These are phyloP conservation scores for Solanum clarkiae DNA, from an alignment of 257 asterid genomes.

Conservation along the genomic window DNA sequence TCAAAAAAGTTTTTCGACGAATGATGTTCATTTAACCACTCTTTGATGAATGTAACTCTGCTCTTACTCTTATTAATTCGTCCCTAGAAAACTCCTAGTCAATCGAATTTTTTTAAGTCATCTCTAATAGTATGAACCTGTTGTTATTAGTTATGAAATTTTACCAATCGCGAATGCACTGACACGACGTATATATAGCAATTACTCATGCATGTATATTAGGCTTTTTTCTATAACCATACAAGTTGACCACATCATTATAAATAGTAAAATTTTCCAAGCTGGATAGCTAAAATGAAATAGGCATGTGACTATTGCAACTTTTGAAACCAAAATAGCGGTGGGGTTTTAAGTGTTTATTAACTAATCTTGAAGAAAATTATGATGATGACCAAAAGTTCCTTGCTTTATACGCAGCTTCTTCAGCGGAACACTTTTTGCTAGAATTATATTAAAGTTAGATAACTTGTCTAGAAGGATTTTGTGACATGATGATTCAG, in stretches of 20 bases:
- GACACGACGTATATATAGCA: background rate
- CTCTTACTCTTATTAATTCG: no score
- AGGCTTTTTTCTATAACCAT: background rate
- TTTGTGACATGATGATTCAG: background rate
- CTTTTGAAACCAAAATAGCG: background rate
- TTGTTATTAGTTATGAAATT: no score
- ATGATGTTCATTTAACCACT: no score
- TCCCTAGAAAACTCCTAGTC: no score
- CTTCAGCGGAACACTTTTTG: background rate
- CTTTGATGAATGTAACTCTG: no score
- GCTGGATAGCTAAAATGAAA: background rate
- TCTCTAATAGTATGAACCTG: no score
- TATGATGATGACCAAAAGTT: background rate
- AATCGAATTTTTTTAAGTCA: no score
- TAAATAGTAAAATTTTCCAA: background rate
- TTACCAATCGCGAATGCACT: background rate
- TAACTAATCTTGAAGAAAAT: background rate
- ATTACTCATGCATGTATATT: background rate
- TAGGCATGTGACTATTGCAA: background rate
- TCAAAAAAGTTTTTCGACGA: no score
- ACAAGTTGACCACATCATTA: background rate
- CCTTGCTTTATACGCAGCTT: background rate
- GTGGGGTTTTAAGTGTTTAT: background rate
- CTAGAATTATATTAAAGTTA: background rate
- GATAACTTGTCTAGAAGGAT: background rate